Evolutionary conservation across 768 basidiomycete species (phyloP).

Genomic region (Agaricus sinodeliciosus): DNA sequence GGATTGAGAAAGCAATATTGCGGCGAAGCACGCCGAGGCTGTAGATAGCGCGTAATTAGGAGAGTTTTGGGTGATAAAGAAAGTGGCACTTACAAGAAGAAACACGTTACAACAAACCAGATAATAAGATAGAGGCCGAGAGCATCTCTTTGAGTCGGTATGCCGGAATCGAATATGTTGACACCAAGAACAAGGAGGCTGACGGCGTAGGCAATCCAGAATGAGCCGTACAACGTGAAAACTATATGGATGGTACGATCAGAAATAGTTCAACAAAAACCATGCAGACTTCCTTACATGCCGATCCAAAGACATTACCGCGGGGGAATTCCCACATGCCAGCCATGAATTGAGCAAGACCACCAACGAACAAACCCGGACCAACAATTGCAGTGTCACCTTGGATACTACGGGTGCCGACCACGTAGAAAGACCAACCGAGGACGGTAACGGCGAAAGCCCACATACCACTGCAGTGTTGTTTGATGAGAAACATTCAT

Average conservation of each 20-base stretch:
- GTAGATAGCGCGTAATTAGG: background rate
- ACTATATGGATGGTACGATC: conserved; percentile 24
- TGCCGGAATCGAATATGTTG: conserved; percentile 26
- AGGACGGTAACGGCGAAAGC: conserved; percentile 56
- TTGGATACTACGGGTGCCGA: conserved; percentile 30
- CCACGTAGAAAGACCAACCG: conserved; percentile 50
- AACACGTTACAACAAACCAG: conserved; percentile 48
- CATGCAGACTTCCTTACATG: conserved; percentile 27
- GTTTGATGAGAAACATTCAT: background rate
- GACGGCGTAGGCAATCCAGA: conserved; percentile 56
- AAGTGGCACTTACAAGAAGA: conserved; percentile 37
- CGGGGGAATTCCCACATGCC: conserved; percentile 57
- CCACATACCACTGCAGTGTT: conserved; percentile 38
- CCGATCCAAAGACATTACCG: conserved; percentile 46
- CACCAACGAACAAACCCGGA: conserved; percentile 57
- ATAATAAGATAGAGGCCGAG: conserved; percentile 49
- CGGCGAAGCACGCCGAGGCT: conserved; percentile 45
- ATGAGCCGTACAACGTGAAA: conserved; percentile 54
- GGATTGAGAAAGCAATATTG: conserved; percentile 40
- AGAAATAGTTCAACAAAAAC: background rate
- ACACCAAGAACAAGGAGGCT: conserved; percentile 49
- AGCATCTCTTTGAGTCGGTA: conserved; percentile 32
- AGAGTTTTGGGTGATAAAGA: background rate
- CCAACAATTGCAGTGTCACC: conserved; percentile 48
- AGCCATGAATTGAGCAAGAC: conserved; percentile 56